These are phyloP conservation scores for Vigna hirtella DNA, from an alignment of 306 rosid species.

Conservation along the genomic window DNA sequence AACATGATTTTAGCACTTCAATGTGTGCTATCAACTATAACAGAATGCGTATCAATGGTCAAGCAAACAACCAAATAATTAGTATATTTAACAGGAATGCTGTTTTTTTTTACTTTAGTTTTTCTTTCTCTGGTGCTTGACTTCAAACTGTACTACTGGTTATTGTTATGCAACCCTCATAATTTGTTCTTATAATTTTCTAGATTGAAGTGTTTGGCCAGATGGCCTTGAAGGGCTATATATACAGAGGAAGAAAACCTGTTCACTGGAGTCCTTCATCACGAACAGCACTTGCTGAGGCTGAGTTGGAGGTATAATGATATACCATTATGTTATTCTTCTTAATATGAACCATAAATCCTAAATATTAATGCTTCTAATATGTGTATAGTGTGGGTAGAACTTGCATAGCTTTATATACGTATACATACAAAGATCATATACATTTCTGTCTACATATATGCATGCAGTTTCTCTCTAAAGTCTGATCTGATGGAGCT, in stretches of 20 bases:
- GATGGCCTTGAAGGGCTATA: slow-evolving; percentile 92
- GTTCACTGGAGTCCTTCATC: slow-evolving; percentile 99
- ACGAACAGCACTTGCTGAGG: slow-evolving; percentile 99
- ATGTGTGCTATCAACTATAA: slow-evolving; percentile 27
- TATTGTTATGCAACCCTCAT: slow-evolving; percentile 23
- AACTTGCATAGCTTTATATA: neutral
- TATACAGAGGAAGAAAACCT: slow-evolving; percentile 96
- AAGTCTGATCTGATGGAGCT: slow-evolving; percentile 29
- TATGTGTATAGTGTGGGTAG: slow-evolving; percentile 10
- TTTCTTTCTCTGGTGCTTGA: slow-evolving; percentile 21
- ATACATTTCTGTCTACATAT: neutral
- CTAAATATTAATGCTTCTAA: slow-evolving; percentile 21
- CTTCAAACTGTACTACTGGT: slow-evolving; percentile 16
- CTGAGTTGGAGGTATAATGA: slow-evolving; percentile 88
- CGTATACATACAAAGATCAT: neutral
- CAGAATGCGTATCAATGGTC: slow-evolving; percentile 28
- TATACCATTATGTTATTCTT: slow-evolving; percentile 19
- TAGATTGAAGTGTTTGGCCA: slow-evolving; percentile 99
- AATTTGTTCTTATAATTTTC: slow-evolving; percentile 40
- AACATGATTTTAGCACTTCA: slow-evolving; percentile 33
- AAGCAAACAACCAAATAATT: slow-evolving; percentile 32
- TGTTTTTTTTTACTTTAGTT: slow-evolving; percentile 28
- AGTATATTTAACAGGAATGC: slow-evolving; percentile 15
- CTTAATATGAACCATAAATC: slow-evolving; percentile 28
- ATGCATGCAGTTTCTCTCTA: slow-evolving; percentile 20